Conservation (phyloP, 2,329 filamentous ascomycete genomes). For the Fusarium scirpi region DNA sequence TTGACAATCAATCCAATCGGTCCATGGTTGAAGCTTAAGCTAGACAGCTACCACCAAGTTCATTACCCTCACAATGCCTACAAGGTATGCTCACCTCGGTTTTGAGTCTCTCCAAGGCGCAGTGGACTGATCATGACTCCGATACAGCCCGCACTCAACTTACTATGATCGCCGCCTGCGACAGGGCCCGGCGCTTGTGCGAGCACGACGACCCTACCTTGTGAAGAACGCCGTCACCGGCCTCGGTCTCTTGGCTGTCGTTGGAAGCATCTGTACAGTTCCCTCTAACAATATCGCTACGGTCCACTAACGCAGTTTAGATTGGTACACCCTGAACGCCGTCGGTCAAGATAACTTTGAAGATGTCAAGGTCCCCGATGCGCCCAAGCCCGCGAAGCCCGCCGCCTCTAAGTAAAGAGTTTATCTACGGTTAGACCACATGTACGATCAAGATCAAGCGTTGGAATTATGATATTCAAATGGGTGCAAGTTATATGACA, state of each 20-base stretch:
- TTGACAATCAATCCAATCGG: constrained; percentile 11
- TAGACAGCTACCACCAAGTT: not conserved
- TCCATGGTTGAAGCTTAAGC: not conserved
- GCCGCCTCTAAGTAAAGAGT: constrained; percentile 52
- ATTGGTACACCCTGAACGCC: constrained; percentile 76
- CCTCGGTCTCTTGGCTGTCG: constrained; percentile 77
- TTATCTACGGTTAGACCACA: not conserved
- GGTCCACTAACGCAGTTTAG: constrained; percentile 51
- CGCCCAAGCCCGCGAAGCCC: constrained; percentile 70
- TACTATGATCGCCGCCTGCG: constrained; percentile 93
- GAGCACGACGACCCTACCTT: constrained; percentile 91
- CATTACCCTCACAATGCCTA: constrained; percentile 34
- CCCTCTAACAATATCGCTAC: not conserved
- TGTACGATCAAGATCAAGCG: constrained; percentile 19
- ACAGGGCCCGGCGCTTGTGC: constrained; percentile 88
- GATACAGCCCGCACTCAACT: constrained; percentile 66
- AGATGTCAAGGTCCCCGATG: constrained; percentile 89
- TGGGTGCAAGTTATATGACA: constrained; percentile 12
- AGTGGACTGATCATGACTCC: constrained; percentile 40
- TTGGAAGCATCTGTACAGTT: constrained; percentile 88
- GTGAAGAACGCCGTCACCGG: constrained; percentile 90
- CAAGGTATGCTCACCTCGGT: constrained; percentile 34
- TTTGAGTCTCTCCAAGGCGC: not conserved
- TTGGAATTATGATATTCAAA: constrained; percentile 7
- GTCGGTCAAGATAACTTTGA: constrained; percentile 98